Base-by-base conservation (phyloP, 2,329 filamentous ascomycete genomes). In the Dothidotthia symphoricarpi region DNA sequence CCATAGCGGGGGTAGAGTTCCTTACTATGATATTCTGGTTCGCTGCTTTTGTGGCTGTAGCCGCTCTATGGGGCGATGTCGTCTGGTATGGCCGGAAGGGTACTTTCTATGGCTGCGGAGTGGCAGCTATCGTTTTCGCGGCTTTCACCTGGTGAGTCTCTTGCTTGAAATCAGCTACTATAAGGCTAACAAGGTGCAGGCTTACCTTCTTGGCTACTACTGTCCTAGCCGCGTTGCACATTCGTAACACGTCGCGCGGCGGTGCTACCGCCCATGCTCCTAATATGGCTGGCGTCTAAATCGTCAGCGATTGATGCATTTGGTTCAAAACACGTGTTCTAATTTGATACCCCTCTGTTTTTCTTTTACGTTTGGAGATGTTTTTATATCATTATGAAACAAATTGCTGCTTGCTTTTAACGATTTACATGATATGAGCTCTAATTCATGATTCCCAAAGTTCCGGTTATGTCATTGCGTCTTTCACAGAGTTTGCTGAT, bases 21-120 rank as follows among this genome's bases (percentile, higher is more conserved):
- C 49, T 91, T 15, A 93, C 88, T 26, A 83, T 85, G 70, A 75
- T 95, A 43, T 95, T 95, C 73, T 95, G 89, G 89, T 94, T 96
- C 62, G 84, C 86, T 0, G 88, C 87, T 8, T 85, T 88, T 56
- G 83, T 94, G 50, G 87, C 88, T 1, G 69, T 90, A 4, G 88
- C 85, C 1, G 81, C 80, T 16, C 71, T 73, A 28, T 71, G 88
- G 47, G 77, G 78, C 30, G 72, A 77, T n/a, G 68, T 76, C 0
- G 63, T 74, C 41, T 81, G 49, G 49, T 45, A 43, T n/a, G 31
- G 31, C 22, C 68, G 71, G 34, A 67, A 63, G 10, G 71, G 55
- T 16, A 57, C 55, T 3, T 41, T 69, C 9, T 89, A 85, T 65
- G 72, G 73, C 28, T 70, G 75, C 3, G 69, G 77, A 8, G 79